Conservation (phyloP, 2,329 filamentous ascomycete genomes). For the Diaporthe batatas region DNA sequence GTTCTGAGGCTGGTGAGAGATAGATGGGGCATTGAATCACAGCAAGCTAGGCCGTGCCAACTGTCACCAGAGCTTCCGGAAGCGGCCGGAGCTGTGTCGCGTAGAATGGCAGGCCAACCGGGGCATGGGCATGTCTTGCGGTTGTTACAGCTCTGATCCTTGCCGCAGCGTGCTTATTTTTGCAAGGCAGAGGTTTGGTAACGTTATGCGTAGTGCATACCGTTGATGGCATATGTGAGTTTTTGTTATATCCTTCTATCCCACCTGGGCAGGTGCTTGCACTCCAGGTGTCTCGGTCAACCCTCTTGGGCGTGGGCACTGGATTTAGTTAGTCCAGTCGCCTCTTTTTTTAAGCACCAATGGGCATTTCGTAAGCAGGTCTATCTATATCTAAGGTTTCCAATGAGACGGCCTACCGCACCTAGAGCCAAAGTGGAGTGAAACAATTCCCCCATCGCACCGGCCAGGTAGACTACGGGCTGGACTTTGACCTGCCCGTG, state of each 20-base stretch:
- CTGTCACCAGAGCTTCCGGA: neutral
- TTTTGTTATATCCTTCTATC: neutral
- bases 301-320: conserved; percentile 13
- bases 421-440: conserved; percentile 8
- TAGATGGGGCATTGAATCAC: neutral
- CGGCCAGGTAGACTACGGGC: neutral
- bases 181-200: neutral
- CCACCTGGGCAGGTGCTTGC: neutral
- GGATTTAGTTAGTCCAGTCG: conserved; percentile 7
- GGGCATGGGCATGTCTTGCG: no score
- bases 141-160: neutral
- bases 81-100: neutral
- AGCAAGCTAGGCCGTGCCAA: neutral
- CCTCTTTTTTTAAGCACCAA: conserved; percentile 2
- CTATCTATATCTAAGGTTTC: conserved; percentile 23
- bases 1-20: neutral
- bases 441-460: conserved; percentile 12
- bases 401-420: conserved; percentile 16
- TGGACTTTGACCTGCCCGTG: neutral
- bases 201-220: neutral
- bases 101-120: neutral
- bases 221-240: neutral
- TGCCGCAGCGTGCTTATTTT: neutral
- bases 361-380: neutral
- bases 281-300: neutral